phyloP scores from a whole-genome alignment of 1,284 basidiomycete genomes.

The Ceratobasidium sp. region DNA sequence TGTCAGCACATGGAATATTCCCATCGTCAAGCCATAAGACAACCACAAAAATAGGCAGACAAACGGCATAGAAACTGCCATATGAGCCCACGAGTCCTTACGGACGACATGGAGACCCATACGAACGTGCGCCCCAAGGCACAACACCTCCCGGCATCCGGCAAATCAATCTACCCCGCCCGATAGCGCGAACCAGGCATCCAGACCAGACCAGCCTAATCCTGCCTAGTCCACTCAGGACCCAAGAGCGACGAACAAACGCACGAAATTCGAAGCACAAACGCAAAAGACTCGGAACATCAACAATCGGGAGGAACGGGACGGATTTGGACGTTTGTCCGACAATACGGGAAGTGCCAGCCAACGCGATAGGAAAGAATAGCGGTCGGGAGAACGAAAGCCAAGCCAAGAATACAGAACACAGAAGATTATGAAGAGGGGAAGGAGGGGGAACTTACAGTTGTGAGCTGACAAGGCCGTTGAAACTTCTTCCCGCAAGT shows the following conservation, averaged over 20 bases:
- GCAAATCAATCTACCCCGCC: neutral
- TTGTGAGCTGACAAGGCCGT: constrained; percentile 28
- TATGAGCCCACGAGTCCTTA: too few species aligned
- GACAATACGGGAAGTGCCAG: too few species aligned
- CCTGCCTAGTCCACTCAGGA: neutral
- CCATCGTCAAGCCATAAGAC: neutral
- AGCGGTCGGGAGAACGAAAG: too few species aligned
- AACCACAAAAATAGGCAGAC: too few species aligned
- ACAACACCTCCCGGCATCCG: constrained; percentile 4
- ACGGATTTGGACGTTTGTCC: too few species aligned
- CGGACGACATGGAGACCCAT: neutral
- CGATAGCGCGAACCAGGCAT: neutral
- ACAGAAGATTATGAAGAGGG: neutral
- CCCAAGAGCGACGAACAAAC: too few species aligned
- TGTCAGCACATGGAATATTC: constrained; percentile 3
- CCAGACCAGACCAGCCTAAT: constrained; percentile 16
- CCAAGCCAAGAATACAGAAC: neutral
- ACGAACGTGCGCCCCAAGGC: too few species aligned
- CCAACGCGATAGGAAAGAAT: too few species aligned
- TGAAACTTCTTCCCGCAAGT: constrained; percentile 40
- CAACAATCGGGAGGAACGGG: too few species aligned
- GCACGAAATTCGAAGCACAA: too few species aligned
- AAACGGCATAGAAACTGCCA: too few species aligned
- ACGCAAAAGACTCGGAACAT: too few species aligned
- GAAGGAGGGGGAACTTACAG: constrained; percentile 1